A percentile compares a stretch with the other conserved stretches of the same genome.
These are phyloP conservation scores for Pulveroboletus sp. DNA, from an alignment of 768 basidiomycete genomes.

Conservation along the genomic window DNA sequence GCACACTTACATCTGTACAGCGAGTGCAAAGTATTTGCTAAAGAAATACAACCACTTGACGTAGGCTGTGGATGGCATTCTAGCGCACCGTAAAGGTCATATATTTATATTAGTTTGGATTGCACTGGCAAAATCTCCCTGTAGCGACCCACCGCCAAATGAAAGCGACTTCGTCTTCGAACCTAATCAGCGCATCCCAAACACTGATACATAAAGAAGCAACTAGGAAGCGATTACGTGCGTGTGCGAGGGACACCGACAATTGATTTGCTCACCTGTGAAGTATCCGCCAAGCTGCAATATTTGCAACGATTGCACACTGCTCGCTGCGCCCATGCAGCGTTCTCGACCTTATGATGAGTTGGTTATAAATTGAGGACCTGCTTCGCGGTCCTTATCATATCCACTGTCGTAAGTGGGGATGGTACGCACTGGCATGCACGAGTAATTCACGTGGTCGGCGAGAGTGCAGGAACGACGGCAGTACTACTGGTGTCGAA, in stretches of 20 bases:
- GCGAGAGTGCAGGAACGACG: no score
- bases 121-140: no score
- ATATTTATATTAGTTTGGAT: neutral
- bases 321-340: slow-evolving; percentile 2
- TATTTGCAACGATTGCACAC: neutral
- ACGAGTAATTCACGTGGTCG: no score
- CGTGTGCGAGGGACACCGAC: no score
- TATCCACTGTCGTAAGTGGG: no score
- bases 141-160: slow-evolving; percentile 23
- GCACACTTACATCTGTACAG: slow-evolving; percentile 13
- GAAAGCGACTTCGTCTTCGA: slow-evolving; percentile 18
- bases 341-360: neutral
- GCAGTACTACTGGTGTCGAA: no score
- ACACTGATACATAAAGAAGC: slow-evolving; percentile 5
- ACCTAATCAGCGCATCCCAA: slow-evolving; percentile 20
- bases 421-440: no score
- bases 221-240: neutral
- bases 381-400: no score
- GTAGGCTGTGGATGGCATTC: slow-evolving; percentile 13
- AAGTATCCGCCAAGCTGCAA: slow-evolving; percentile 5
- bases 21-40: slow-evolving; percentile 19
- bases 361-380: no score
- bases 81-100: neutral
- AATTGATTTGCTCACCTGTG: slow-evolving; percentile 2
- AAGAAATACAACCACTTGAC: slow-evolving; percentile 30